Percentiles rank a stretch among this genome's conserved stretches.
Evolutionary conservation across 805 yeast species (phyloP).

Genomic region (Saccharomycopsis sp.): DNA sequence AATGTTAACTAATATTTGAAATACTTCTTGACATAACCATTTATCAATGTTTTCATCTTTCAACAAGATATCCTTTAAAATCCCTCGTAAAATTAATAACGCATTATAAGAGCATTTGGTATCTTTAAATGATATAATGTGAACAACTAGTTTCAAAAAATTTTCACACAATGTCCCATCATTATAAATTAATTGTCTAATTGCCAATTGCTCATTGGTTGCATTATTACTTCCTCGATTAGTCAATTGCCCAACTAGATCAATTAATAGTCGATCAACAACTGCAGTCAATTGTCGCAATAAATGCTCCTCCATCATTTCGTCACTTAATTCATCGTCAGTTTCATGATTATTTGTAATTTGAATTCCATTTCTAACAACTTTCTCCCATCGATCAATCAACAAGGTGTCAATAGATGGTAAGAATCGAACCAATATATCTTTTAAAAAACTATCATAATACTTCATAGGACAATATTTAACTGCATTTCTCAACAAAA

Average conservation of each 20-base stretch:
- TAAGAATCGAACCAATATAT: conserved; percentile 72
- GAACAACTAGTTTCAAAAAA: conserved; percentile 64
- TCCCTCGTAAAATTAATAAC: conserved; percentile 67
- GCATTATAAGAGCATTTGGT: conserved; percentile 91
- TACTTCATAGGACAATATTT: conserved; percentile 78
- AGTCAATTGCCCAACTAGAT: conserved; percentile 75
- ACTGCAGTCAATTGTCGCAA: conserved; percentile 90
- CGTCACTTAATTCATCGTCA: conserved; percentile 87
- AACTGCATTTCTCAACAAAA: conserved; percentile 78
- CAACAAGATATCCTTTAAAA: conserved; percentile 60
- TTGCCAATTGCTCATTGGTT: conserved; percentile 48
- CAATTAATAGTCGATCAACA: conserved; percentile 79
- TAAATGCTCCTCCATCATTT: conserved; percentile 96
- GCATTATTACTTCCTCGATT: conserved; percentile 31
- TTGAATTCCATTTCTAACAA: conserved; percentile 35
- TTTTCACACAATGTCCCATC: conserved; percentile 69
- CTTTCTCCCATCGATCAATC: conserved; percentile 68
- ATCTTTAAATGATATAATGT: conserved; percentile 76
- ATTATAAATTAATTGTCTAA: conserved; percentile 59
- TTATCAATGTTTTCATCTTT: conserved; percentile 72
- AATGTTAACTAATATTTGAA: conserved; percentile 47
- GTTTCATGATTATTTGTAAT: conserved; percentile 24
- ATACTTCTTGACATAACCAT: conserved; percentile 43
- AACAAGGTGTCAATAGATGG: conserved; percentile 67
- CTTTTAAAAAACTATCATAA: conserved; percentile 63